Percentiles rank a stretch among this genome's conserved stretches.
These are phyloP conservation scores for Teunomyces tritomae DNA, from an alignment of 805 yeast species.

Conservation along the genomic window DNA sequence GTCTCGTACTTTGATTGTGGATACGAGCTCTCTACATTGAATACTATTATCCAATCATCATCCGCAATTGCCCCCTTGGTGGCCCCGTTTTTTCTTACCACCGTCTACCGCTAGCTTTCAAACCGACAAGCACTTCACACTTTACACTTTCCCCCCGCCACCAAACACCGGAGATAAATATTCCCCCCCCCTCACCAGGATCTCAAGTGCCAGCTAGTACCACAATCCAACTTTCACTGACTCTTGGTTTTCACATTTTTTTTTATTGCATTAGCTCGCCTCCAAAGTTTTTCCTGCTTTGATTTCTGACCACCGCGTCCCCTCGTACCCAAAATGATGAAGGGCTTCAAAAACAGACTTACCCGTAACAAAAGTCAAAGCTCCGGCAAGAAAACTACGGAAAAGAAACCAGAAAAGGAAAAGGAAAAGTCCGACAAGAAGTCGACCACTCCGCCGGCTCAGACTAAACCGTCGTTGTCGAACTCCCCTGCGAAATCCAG, in stretches of 20 bases:
- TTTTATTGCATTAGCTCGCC: not conserved
- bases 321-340: constrained; percentile 56
- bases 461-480: constrained; percentile 14
- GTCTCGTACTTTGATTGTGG: not conserved
- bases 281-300: not conserved
- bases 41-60: not conserved
- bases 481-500: constrained; percentile 24
- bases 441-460: constrained; percentile 9
- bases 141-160: no score
- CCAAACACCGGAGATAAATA: no score
- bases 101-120: no score
- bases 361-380: constrained; percentile 39
- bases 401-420: constrained; percentile 38
- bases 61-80: not conserved
- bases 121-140: no score
- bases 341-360: constrained; percentile 63
- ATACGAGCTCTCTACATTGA: not conserved
- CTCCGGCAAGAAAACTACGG: constrained; percentile 31
- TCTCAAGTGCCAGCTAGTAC: no score
- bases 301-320: not conserved
- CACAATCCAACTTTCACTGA: no score
- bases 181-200: no score
- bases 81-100: no score
- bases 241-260: no score
- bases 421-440: constrained; percentile 42